Evolutionary conservation across 441 rosid genomes (phyloP), one percentile per base, ranked within the genome.

Genomic region (Pelargonium citronellum): DNA sequence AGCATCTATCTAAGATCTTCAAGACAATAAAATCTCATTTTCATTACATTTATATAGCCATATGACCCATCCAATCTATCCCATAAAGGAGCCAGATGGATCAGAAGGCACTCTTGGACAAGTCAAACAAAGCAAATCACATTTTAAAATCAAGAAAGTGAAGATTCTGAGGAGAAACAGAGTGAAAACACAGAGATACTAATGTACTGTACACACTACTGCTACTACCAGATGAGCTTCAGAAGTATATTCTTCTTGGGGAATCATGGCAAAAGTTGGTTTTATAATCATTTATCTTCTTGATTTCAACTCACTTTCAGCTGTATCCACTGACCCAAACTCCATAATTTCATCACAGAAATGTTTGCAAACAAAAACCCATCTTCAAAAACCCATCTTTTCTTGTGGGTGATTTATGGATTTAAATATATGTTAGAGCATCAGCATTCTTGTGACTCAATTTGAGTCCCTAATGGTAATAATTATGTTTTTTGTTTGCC

Each of bases 81-180:
- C 22, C 12, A 20, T 19, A 47, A 47, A 47, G 64, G 64, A 60
- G 34, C 24, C 64, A 60, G 64, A 58, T 58, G 30, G 22, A 58
- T 7, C 64, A 58, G 64, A 60, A 47, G 15, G 13, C 53, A 47
- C 53, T 47, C 53, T 4, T 60, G 22, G 64, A 60, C 64, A 60
- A 60, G 64, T 60, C 64, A 60, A 60, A 60, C 34, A 60, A 9
- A 60, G 24, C 64, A 60, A 60, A 60, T 60, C 64, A 60, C n/a
- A 60, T 39, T 39, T 39, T 39, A 39, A 39, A 39, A 39, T 39
- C 53, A 47, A 47, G 15, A 47, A 11, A 19, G 34, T 10, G 24
- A 60, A 20, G 64, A 60, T 60, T 60, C 64, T 60, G 24, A 27
- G 22, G 37, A 60, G 64, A 9, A 60, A 22, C 22, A 19, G 34